These are phyloP conservation scores for Leptographium procerum DNA, from an alignment of 2,329 filamentous ascomycete species.

Conservation along the genomic window DNA sequence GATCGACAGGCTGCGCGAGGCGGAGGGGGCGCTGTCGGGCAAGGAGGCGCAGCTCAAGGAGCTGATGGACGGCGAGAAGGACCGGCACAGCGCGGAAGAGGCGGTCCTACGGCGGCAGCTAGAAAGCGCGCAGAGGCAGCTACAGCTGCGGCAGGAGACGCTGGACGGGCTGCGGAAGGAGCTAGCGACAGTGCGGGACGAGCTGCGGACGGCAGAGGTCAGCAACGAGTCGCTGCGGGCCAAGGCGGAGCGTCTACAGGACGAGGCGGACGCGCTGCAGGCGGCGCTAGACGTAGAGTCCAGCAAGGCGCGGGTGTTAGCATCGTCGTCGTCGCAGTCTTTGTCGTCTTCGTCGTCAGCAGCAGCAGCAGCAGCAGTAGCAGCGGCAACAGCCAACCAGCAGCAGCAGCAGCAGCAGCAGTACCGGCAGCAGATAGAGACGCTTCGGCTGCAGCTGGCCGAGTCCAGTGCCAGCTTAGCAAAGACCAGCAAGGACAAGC, in stretches of 20 bases:
- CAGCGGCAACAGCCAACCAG: neutral
- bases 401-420: conserved; percentile 1
- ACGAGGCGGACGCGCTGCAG: conserved; percentile 66
- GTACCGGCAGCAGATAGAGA: conserved; percentile 31
- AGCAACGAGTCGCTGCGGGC: conserved; percentile 51
- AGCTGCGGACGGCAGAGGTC: conserved; percentile 56
- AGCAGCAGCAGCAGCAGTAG: conserved; percentile 28
- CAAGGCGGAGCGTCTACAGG: conserved; percentile 57
- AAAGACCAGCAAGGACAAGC: conserved; percentile 47
- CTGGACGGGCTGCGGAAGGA: conserved; percentile 56
- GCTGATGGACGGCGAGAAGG: conserved; percentile 57
- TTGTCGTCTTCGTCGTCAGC: conserved; percentile 21
- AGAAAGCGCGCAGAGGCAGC: conserved; percentile 58
- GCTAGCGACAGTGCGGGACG: conserved; percentile 53
- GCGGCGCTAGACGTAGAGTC: conserved; percentile 52
- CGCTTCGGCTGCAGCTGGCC: conserved; percentile 44
- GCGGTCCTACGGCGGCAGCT: conserved; percentile 61
- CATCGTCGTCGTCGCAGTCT: too few species aligned
- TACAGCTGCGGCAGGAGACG: conserved; percentile 54
- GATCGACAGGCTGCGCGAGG: conserved; percentile 57
- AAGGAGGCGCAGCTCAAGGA: conserved; percentile 58
- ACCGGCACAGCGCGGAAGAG: conserved; percentile 63
- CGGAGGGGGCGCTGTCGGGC: conserved; percentile 54
- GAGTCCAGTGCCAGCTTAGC: conserved; percentile 47
- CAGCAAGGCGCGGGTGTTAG: conserved; percentile 43